Evolutionary conservation across 2,329 filamentous ascomycete genomes (phyloP).

Genomic region (Exophiala sideris): DNA sequence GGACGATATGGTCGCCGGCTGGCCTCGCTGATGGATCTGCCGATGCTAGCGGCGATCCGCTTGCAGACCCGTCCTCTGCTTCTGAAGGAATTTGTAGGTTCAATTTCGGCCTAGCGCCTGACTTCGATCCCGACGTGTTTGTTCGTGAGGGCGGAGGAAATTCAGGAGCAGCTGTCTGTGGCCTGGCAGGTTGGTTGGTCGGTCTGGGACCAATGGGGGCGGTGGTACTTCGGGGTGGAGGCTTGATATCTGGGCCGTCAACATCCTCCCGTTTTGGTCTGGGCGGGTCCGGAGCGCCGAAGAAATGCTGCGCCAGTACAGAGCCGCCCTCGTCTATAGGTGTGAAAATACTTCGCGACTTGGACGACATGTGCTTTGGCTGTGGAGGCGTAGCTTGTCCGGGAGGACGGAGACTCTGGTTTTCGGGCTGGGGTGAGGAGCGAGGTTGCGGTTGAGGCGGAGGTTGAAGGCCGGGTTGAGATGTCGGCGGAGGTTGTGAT

Average conservation of each 20-base stretch:
- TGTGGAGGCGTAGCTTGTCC: slow-evolving; percentile 44
- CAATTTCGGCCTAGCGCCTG: slow-evolving; percentile 69
- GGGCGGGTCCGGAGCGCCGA: slow-evolving; percentile 57
- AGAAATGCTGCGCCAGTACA: slow-evolving; percentile 77
- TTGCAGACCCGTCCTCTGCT: slow-evolving; percentile 73
- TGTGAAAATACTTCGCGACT: slow-evolving; percentile 91
- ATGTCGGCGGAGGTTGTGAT: slow-evolving; percentile 60
- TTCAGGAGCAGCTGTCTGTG: slow-evolving; percentile 58
- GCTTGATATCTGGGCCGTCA: slow-evolving; percentile 59
- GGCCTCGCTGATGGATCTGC: slow-evolving; percentile 33
- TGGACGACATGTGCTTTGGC: slow-evolving; percentile 63
- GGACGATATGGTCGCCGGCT: slow-evolving; percentile 61
- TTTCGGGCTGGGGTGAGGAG: slow-evolving; percentile 38
- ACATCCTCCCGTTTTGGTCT: slow-evolving; percentile 41
- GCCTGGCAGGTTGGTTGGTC: slow-evolving; percentile 49
- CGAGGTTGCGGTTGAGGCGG: slow-evolving; percentile 52
- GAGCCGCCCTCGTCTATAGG: slow-evolving; percentile 92
- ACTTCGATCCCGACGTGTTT: slow-evolving; percentile 63
- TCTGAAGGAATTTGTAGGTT: slow-evolving; percentile 96
- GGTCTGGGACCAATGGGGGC: slow-evolving; percentile 32
- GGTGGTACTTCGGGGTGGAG: slow-evolving; percentile 46
- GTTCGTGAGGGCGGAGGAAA: slow-evolving; percentile 71
- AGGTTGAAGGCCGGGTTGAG: slow-evolving; percentile 56
- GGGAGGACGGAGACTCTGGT: slow-evolving; percentile 31
- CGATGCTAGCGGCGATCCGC: slow-evolving; percentile 62